These are phyloP conservation scores for Penicillium fimorum DNA, from an alignment of 495 filamentous ascomycete species.

Conservation along the genomic window DNA sequence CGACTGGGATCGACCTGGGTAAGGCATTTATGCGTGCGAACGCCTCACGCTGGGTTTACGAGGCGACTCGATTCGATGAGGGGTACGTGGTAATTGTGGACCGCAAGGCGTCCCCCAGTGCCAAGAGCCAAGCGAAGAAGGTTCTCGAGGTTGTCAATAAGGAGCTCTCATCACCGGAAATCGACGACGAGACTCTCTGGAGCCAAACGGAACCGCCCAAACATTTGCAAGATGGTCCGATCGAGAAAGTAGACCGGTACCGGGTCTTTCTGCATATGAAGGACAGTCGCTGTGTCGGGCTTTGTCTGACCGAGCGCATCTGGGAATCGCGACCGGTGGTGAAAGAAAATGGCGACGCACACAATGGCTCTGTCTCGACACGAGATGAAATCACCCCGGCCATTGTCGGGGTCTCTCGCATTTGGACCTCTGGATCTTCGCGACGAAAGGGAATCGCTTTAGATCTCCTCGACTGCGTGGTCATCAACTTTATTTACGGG, in stretches of 20 bases:
- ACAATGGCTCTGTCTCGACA: constrained; percentile 45
- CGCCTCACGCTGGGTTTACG: constrained; percentile 47
- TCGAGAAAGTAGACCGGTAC: constrained; percentile 54
- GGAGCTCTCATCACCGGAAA: constrained; percentile 63
- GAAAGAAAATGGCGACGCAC: constrained; percentile 24
- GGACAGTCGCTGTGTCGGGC: constrained; percentile 62
- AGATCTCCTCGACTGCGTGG: constrained; percentile 60
- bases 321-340: constrained; percentile 52
- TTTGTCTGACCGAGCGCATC: constrained; percentile 67
- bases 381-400: constrained; percentile 46
- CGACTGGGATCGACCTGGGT: constrained; percentile 61
- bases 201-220: constrained; percentile 45
- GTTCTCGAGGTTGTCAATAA: constrained; percentile 66
- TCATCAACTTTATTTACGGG: constrained; percentile 64
- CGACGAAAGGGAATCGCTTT: constrained; percentile 61
- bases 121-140: constrained; percentile 57
- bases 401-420: constrained; percentile 66
- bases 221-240: constrained; percentile 30
- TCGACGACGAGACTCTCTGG: constrained; percentile 61
- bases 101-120: constrained; percentile 50
- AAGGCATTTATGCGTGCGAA: constrained; percentile 53
- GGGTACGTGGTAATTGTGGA: constrained; percentile 58
- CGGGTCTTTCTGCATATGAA: constrained; percentile 65
- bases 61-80: constrained; percentile 46
- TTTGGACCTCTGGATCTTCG: constrained; percentile 65